phyloP scores from a whole-genome alignment of 83 land plant genomes.

The Picea abies region DNA sequence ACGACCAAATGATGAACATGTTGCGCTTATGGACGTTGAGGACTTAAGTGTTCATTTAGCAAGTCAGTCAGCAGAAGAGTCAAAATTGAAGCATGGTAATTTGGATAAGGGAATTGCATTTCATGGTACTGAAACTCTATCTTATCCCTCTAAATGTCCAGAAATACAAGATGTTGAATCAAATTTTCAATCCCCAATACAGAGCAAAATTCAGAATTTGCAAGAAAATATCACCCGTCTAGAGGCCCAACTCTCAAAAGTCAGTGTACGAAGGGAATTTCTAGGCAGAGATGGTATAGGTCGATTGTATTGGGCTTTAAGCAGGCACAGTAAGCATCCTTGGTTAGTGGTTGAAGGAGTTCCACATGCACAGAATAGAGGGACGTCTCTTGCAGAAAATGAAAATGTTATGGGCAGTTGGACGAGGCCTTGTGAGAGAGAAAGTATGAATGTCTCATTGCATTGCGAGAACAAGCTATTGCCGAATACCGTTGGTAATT shows the following conservation, averaged over 20 bases:
- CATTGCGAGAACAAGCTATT: not conserved
- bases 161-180: not conserved
- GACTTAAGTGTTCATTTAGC: not conserved
- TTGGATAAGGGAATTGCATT: not conserved
- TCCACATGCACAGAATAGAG: constrained; percentile 17
- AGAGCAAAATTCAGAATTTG: constrained; percentile 32
- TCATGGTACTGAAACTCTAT: not conserved
- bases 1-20: constrained; percentile 2
- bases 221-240: constrained; percentile 47
- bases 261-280: constrained; percentile 72
- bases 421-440: not conserved
- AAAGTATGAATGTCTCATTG: not conserved
- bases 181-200: constrained; percentile 15
- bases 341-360: constrained; percentile 64
- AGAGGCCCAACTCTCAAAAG: constrained; percentile 57
- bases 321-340: constrained; percentile 46
- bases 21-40: constrained; percentile 1
- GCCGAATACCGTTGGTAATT: not conserved
- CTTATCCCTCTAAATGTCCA: not conserved
- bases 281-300: constrained; percentile 80
- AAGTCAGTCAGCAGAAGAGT: constrained; percentile 9
- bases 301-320: constrained; percentile 75
- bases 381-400: not conserved
- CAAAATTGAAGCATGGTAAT: not conserved
- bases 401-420: not conserved